phyloP scores from a whole-genome alignment of 2,329 filamentous ascomycete genomes.

The Corinectria fuckeliana region DNA sequence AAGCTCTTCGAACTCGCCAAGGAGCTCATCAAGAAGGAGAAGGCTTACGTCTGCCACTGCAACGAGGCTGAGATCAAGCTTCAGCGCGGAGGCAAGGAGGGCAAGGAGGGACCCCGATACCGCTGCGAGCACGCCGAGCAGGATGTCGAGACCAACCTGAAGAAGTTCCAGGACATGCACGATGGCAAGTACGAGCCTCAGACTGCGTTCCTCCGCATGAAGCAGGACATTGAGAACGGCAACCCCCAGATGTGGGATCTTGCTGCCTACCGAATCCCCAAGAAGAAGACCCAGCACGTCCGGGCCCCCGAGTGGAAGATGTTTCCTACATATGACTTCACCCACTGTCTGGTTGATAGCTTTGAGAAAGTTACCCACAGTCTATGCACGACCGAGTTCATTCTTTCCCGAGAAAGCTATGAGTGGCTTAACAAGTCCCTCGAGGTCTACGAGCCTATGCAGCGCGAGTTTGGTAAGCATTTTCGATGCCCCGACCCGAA shows the following conservation, averaged over 20 bases:
- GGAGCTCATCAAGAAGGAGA: slow-evolving; percentile 75
- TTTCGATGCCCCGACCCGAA: no score
- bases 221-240: slow-evolving; percentile 81
- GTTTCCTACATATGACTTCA: slow-evolving; percentile 94
- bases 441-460: slow-evolving; percentile 89
- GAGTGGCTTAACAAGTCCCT: slow-evolving; percentile 86
- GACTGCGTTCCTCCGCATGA: slow-evolving; percentile 90
- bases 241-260: slow-evolving; percentile 98
- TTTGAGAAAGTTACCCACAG: slow-evolving; percentile 93
- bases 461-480: slow-evolving; percentile 73
- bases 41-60: slow-evolving; percentile 88
- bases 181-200: slow-evolving; percentile 89
- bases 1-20: slow-evolving; percentile 88
- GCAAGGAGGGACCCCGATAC: slow-evolving; percentile 69
- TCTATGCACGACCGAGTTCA: slow-evolving; percentile 92
- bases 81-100: slow-evolving; percentile 80
- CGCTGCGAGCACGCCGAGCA: slow-evolving; percentile 82
- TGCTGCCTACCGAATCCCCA: slow-evolving; percentile 84
- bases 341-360: slow-evolving; percentile 89
- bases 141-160: slow-evolving; percentile 75
- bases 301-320: slow-evolving; percentile 90
- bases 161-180: slow-evolving; percentile 87
- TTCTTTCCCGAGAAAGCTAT: slow-evolving; percentile 83
- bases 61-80: slow-evolving; percentile 81
- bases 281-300: slow-evolving; percentile 73